phyloP scores from a whole-genome alignment of 306 rosid genomes.

The Chamaecrista fasciculata region DNA sequence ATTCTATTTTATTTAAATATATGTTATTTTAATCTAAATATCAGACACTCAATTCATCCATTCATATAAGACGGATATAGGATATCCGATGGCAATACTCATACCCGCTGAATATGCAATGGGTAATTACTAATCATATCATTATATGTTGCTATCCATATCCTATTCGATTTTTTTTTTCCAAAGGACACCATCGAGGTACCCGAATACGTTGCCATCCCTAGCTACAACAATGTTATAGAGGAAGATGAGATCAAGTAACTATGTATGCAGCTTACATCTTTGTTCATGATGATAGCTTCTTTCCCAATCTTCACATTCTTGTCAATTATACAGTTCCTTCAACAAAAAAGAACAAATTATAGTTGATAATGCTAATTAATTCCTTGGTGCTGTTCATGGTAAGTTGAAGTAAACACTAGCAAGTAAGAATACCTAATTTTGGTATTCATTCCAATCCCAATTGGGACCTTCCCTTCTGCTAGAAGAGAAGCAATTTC shows the following conservation, averaged over 20 bases:
- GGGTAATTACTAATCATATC: too few species aligned
- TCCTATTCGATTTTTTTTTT: too few species aligned
- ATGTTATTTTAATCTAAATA: too few species aligned
- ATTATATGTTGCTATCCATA: too few species aligned
- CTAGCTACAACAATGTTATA: too few species aligned
- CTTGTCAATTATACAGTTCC: constrained; percentile 93
- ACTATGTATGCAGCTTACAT: constrained; percentile 46
- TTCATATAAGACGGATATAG: too few species aligned
- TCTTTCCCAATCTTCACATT: constrained; percentile 81
- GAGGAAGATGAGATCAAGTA: constrained; percentile 5
- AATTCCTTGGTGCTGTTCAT: neutral
- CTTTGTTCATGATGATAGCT: constrained; percentile 65
- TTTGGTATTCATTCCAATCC: constrained; percentile 87
- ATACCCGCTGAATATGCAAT: too few species aligned
- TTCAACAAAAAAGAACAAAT: constrained; percentile 28
- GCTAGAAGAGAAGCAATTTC: constrained; percentile 85
- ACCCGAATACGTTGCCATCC: too few species aligned
- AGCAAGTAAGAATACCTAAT: constrained; percentile 48
- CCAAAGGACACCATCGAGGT: too few species aligned
- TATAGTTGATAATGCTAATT: constrained; percentile 4
- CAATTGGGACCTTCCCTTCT: constrained; percentile 80
- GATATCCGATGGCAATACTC: too few species aligned
- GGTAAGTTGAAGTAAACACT: neutral
- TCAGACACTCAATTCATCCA: too few species aligned
- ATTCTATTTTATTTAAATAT: too few species aligned